Evolutionary conservation across 2,329 filamentous ascomycete genomes (phyloP).

Genomic region (Nemania diffusa): DNA sequence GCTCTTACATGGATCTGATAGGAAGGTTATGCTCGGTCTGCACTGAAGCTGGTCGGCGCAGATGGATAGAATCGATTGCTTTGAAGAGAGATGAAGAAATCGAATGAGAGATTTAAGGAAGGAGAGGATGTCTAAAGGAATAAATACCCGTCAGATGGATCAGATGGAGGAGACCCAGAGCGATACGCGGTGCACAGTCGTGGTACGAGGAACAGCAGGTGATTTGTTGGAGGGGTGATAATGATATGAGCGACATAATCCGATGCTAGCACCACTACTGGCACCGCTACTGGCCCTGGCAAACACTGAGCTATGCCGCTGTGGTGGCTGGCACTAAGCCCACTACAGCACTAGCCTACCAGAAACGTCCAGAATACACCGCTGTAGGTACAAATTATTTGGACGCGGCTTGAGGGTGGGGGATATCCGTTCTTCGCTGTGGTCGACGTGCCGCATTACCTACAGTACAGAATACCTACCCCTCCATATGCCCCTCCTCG

Average conservation of each 20-base stretch:
- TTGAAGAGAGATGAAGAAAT: conserved; percentile 21
- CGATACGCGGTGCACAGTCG: conserved; percentile 25
- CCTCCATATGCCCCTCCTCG: conserved; percentile 9
- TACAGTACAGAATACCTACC: no score
- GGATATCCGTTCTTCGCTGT: conserved; percentile 31
- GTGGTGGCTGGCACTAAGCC: conserved; percentile 17
- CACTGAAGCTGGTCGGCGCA: conserved; percentile 13
- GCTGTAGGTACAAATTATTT: neutral
- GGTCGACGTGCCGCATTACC: conserved; percentile 13
- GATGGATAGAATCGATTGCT: neutral
- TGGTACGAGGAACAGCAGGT: conserved; percentile 36
- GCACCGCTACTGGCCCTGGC: conserved; percentile 9
- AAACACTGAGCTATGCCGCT: conserved; percentile 20
- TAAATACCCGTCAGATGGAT: conserved; percentile 35
- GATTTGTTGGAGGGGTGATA: conserved; percentile 38
- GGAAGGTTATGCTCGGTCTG: conserved; percentile 6
- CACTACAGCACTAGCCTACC: conserved; percentile 17
- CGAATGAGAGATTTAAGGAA: conserved; percentile 27
- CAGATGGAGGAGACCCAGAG: conserved; percentile 5
- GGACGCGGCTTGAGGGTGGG: conserved; percentile 26
- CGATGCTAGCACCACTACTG: neutral
- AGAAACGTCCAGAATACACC: conserved; percentile 8
- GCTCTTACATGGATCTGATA: conserved; percentile 36
- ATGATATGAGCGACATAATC: conserved; percentile 35
- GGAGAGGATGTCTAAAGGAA: conserved; percentile 27